Base-by-base conservation (phyloP, 2,329 filamentous ascomycete genomes). In the Macroventuria anomochaeta region DNA sequence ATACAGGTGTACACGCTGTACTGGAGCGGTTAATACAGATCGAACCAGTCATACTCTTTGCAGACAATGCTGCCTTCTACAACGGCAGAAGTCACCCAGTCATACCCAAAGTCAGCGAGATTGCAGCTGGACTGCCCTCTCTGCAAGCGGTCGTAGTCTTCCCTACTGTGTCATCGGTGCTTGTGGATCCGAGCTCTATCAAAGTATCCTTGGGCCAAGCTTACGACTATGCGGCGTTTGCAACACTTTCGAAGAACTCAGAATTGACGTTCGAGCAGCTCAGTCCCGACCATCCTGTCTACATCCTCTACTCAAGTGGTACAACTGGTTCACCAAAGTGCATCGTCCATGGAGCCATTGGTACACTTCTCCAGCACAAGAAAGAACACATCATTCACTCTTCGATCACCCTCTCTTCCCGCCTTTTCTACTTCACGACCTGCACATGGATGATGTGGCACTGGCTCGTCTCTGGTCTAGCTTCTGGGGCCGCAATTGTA, bases 401-500 rank as follows among this genome's bases (percentile, higher is more conserved):
- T 72, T 91, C 92, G 18, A 86, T 99, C 59, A 81, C 83, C 7
- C 83, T 88, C 0, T 79, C 81, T 2, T 90, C 92, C 34, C 84
- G 88, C 17, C 82, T 97, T 69, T 90, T 97, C 74, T 97, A 97
- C 78, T 97, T 93, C 77, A 96, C 92, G 1, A 97, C 93, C 3
- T 92, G 89, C 10, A 96, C 91, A 0, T 97, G 93, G 95, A 97
- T 99, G 93, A 97, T 97, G 93, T 97, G 93, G 92, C 93, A 97
- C 73, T 97, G 93, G 93, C 87, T 93, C 33, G 84, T 97, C 17
- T 93, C 91, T 1, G 91, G 88, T 5, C 85, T 97, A 3, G 90
- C 93, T 8, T 87, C 86, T 25, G 93, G 93, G 46, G 85, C 90
- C 10, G 93, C 91, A 0, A 80, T 97, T 11, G 83, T 97, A 17